Percentiles rank a stretch among this genome's conserved stretches.
phyloP scores from a whole-genome alignment of 306 rosid species.

The Rosa lucieae region DNA sequence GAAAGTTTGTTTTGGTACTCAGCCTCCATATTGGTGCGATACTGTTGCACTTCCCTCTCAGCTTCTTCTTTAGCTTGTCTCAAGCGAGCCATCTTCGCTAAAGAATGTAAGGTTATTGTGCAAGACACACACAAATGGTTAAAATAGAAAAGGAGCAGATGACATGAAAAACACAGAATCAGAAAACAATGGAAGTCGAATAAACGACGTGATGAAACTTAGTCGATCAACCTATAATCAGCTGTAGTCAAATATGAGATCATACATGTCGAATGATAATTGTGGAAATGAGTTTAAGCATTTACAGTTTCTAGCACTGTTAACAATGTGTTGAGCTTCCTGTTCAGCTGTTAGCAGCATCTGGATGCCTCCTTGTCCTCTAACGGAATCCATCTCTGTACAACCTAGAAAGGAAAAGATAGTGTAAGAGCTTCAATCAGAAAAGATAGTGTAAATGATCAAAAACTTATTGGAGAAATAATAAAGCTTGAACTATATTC shows the following conservation, averaged over 20 bases:
- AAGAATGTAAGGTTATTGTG: constrained; percentile 13
- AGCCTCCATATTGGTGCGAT: constrained; percentile 60
- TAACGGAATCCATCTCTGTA: constrained; percentile 55
- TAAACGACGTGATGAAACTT: neutral
- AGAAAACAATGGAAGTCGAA: neutral
- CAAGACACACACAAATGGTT: neutral
- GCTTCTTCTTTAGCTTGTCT: constrained; percentile 82
- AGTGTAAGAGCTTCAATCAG: neutral
- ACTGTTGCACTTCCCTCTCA: constrained; percentile 54
- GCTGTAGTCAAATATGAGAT: neutral
- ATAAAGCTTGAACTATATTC: neutral
- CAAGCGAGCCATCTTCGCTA: constrained; percentile 63
- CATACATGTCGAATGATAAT: too few relatives aligned
- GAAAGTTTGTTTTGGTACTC: constrained; percentile 58
- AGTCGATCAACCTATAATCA: neutral
- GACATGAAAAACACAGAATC: neutral
- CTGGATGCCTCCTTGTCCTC: constrained; percentile 91
- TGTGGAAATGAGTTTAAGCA: neutral
- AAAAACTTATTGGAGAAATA: neutral
- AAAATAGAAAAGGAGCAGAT: neutral
- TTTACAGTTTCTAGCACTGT: constrained; percentile 70
- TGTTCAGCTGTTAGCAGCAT: constrained; percentile 82
- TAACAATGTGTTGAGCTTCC: constrained; percentile 77
- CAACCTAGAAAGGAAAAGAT: neutral
- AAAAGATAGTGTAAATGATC: neutral